Evolutionary conservation across 805 yeast species (phyloP), one percentile per base, ranked within the genome.

Genomic region (Saturnispora silvae): DNA sequence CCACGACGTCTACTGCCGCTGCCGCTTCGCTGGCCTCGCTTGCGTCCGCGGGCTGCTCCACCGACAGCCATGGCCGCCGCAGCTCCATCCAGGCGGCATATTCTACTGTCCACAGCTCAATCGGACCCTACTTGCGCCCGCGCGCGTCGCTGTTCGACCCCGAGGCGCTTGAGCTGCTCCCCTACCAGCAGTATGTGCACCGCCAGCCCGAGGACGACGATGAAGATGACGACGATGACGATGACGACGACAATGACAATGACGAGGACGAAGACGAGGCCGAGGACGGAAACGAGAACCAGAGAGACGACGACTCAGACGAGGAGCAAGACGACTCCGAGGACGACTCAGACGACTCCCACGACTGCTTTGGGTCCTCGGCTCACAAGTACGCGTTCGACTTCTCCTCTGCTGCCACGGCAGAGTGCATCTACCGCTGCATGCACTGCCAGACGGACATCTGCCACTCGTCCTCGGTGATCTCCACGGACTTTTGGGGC

Each of bases 401-500:
- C n/a, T n/a, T n/a, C n/a, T n/a, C n/a, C n/a, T n/a, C n/a, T n/a
- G n/a, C n/a, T n/a, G n/a, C n/a, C n/a, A n/a, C n/a, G n/a, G n/a
- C n/a, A n/a, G n/a, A n/a, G n/a, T n/a, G n/a, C 26, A 28, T 41
- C 16, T 46, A 54, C 28, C 41, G 61, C 19, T 59, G 63, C 38
- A 47, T 49, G 30, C 38, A 49, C 14, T 59, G 63, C 33, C 60
- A 58, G 42, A 54, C 51, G 16, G 62, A 59, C 43, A 56, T 59
- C 19, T 56, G 57, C 34, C 42, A 46, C 17, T 43, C 45, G 13
- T 45, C 54, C 3, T 41, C 54, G 15, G 42, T 58, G 11, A 48
- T 58, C n/a, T 54, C 60, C 4, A 57, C 49, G 32, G 56, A 58
- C 36, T 59, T 59, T 36, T 47, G 50, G 36, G 63, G 61, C 2